Percentiles rank a stretch among this genome's conserved stretches.
Conservation (phyloP, 1,284 basidiomycete genomes). For the Xerocomus minutiporus region DNA sequence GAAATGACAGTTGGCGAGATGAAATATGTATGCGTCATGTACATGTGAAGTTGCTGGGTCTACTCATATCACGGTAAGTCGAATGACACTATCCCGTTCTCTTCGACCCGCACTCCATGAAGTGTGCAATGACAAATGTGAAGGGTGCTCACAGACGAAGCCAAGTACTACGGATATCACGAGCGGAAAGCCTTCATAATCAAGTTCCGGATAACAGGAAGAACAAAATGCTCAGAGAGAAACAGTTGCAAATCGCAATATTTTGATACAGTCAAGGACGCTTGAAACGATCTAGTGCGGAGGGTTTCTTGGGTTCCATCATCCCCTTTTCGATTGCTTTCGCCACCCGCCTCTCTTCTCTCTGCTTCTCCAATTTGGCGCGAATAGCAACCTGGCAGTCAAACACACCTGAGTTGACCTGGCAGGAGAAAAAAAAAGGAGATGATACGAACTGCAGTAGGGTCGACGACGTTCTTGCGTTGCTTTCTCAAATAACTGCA, state of each 20-base stretch:
- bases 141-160: too few relatives aligned
- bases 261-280: slow-evolving; percentile 12
- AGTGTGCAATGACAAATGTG: too few relatives aligned
- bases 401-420: background rate
- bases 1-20: too few relatives aligned
- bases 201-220: too few relatives aligned
- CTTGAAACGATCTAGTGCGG: slow-evolving; percentile 67
- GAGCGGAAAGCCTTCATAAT: too few relatives aligned
- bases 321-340: slow-evolving; percentile 40
- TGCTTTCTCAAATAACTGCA: slow-evolving; percentile 74
- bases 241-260: background rate
- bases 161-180: too few relatives aligned
- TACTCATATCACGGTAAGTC: too few relatives aligned
- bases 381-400: slow-evolving; percentile 59
- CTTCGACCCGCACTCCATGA: too few relatives aligned
- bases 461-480: slow-evolving; percentile 90
- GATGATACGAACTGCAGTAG: slow-evolving; percentile 66
- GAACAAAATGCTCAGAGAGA: background rate
- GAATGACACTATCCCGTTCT: too few relatives aligned
- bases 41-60: too few relatives aligned
- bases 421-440: background rate
- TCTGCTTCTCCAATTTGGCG: slow-evolving; percentile 62
- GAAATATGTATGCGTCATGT: too few relatives aligned
- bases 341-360: slow-evolving; percentile 48
- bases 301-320: slow-evolving; percentile 43